These are phyloP conservation scores for Fusarium algeriense DNA, from an alignment of 2,329 filamentous ascomycete genomes.

Conservation along the genomic window DNA sequence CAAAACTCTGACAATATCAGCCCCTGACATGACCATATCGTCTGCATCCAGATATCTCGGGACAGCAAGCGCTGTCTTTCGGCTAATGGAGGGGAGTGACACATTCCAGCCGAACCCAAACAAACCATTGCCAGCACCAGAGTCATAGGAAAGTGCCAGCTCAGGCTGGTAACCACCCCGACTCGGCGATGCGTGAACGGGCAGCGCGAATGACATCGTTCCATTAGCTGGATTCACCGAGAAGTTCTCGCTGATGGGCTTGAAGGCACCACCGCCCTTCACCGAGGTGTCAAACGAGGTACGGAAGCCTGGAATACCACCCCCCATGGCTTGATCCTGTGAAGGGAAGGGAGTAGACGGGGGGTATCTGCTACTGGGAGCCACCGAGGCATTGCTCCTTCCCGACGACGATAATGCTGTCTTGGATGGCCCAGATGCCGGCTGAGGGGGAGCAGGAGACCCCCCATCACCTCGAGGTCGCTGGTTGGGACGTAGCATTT, in stretches of 20 bases:
- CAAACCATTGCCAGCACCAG: not conserved
- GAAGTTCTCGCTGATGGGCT: not conserved
- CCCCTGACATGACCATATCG: not conserved
- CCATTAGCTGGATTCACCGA: not conserved
- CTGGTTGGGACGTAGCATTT: no score
- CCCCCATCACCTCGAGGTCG: no score
- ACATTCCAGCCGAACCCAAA: not conserved
- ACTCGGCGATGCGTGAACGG: not conserved
- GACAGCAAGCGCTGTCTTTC: not conserved
- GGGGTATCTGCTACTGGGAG: no score
- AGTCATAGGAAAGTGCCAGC: not conserved
- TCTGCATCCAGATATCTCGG: not conserved
- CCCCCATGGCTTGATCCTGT: no score
- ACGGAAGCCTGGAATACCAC: no score
- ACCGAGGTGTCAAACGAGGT: not conserved
- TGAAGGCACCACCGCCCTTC: not conserved
- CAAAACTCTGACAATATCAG: not conserved
- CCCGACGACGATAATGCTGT: no score
- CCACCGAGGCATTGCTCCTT: no score
- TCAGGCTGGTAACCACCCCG: not conserved
- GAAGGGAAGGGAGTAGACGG: no score
- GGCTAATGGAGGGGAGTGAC: not conserved
- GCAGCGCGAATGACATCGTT: not conserved
- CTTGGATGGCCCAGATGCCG: no score
- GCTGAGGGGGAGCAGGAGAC: no score